Evolutionary conservation across 1,284 basidiomycete species (phyloP).

Genomic region (Cystobasidium pallidum): DNA sequence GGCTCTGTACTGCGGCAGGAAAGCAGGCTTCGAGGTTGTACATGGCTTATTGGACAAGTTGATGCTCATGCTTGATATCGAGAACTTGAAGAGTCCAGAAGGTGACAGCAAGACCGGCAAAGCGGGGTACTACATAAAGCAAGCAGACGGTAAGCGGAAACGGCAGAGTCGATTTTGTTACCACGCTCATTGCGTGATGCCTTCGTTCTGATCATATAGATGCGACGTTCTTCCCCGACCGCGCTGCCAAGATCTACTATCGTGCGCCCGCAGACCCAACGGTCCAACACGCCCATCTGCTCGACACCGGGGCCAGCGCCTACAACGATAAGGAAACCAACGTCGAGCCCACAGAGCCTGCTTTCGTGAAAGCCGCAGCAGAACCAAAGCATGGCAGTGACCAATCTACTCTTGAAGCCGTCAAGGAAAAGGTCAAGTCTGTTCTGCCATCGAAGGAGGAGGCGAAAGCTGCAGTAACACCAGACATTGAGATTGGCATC

Average conservation of each 20-base stretch:
- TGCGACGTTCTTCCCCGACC: conserved; percentile 89
- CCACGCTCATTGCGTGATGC: too few species aligned
- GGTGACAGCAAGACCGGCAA: conserved; percentile 59
- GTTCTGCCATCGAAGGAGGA: conserved; percentile 53
- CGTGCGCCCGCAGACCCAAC: conserved; percentile 63
- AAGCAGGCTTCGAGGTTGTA: conserved; percentile 93
- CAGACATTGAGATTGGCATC: conserved; percentile 75
- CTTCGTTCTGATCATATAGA: conserved; percentile 61
- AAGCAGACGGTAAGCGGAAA: conserved; percentile 67
- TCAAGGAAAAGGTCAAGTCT: conserved; percentile 57
- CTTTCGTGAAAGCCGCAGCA: conserved; percentile 47
- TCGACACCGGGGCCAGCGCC: conserved; percentile 47
- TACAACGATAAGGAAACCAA: conserved; percentile 27
- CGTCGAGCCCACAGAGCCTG: conserved; percentile 47
- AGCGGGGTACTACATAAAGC: conserved; percentile 89
- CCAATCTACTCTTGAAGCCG: conserved; percentile 55
- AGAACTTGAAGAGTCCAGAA: conserved; percentile 69
- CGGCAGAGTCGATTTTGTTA: too few species aligned
- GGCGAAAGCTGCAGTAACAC: conserved; percentile 52
- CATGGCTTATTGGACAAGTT: conserved; percentile 91
- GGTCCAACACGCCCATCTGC: conserved; percentile 44
- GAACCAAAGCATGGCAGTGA: conserved; percentile 45
- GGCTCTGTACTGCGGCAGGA: conserved; percentile 93
- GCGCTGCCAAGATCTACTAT: conserved; percentile 87
- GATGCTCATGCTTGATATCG: conserved; percentile 92